Evolutionary conservation across 1,284 basidiomycete genomes (phyloP), one percentile per base, ranked within the genome.

Genomic region (Agroathelia rolfsii): DNA sequence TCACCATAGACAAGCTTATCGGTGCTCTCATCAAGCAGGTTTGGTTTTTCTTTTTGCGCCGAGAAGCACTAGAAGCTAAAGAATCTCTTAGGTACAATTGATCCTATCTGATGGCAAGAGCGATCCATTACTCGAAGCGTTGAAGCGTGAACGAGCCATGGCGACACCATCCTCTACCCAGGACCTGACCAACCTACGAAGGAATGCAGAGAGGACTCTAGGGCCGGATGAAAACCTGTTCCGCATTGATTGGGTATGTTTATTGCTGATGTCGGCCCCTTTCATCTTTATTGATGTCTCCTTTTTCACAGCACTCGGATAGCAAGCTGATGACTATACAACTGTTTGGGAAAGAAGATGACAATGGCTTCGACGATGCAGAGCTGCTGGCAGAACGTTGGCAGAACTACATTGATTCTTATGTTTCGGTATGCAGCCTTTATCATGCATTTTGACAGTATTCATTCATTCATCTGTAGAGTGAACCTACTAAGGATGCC

Each of bases 1-100:
- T 94, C 52, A 95, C 92, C 0, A 61, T 95, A n/a, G 92, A 96
- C 61, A 90, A 94, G 55, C 68, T 94, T 30, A 75, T 94, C 34
- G 83, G 82, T 3, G 71, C 75, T n/a, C 71, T 89, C 47, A 80
- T 89, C 58, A 95, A 86, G 55, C 90, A 84, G 65, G 85, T 76
- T 38, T 46, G 59, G 56, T 15, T 29, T 43, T 20, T 35, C 43
- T 20, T 37, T 38, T 24, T 34, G 34, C 20, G 21, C 25, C n/a
- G n/a, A n/a, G n/a, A n/a, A n/a, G n/a, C n/a, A n/a, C n/a, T n/a
- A 21, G 22, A 24, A 38, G 16, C 27, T 31, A 37, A 33, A 16
- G 6, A 13, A 30, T 26, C 14, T 4, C 23, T 21, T 43, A 84
- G 77, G 73, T 82, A 2, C 89, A 95, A 56, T 64, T 72, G 19